Evolutionary conservation across 2,329 filamentous ascomycete species (phyloP).

Genomic region (Cercospora sp.): DNA sequence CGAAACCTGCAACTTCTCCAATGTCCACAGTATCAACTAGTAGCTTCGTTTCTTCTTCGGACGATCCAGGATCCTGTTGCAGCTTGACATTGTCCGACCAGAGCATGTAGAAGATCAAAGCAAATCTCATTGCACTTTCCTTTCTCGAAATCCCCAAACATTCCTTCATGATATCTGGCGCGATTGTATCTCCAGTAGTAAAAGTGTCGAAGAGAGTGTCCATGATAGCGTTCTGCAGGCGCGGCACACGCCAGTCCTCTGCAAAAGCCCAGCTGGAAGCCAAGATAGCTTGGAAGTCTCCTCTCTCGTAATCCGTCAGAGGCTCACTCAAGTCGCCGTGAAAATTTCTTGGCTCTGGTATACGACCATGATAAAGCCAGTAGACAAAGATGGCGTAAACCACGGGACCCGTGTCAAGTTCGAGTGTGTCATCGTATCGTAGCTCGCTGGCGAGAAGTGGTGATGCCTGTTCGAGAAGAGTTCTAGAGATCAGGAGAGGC

Average conservation of each 20-base stretch:
- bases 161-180: background rate
- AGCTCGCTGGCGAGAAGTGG: background rate
- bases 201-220: background rate
- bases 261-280: constrained; percentile 3
- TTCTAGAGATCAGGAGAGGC: background rate
- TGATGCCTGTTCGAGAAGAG: background rate
- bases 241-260: background rate
- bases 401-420: background rate
- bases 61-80: background rate
- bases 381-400: constrained; percentile 4
- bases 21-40: constrained; percentile 1
- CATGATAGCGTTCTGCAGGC: constrained; percentile 7
- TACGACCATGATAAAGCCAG: background rate
- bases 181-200: background rate
- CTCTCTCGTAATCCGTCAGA: background rate
- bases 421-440: background rate
- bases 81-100: constrained; percentile 8
- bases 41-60: background rate
- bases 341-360: background rate
- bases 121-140: constrained; percentile 4
- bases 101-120: constrained; percentile 14
- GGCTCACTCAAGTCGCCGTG: background rate
- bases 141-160: background rate
- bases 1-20: constrained; percentile 1
- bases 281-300: background rate